Percentiles rank a stretch among this genome's conserved stretches.
phyloP scores from a whole-genome alignment of 2,329 filamentous ascomycete species.

The Neonectria neomacrospora region DNA sequence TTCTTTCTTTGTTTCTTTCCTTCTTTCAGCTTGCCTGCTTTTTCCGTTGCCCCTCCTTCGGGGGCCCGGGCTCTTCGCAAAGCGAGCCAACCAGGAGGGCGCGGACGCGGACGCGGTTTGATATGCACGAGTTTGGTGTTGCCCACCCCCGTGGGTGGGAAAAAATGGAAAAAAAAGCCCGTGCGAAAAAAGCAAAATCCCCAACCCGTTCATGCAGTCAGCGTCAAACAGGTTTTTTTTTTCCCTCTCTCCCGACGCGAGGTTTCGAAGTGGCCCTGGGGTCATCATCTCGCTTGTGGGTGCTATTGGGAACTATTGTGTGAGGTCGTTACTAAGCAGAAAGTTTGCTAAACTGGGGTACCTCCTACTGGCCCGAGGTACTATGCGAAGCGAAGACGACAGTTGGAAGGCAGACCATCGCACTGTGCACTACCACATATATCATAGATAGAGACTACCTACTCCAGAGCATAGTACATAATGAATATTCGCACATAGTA shows the following conservation, averaged over 20 bases:
- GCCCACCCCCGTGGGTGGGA: too few species aligned
- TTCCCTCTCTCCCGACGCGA: neutral
- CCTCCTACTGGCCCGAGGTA: neutral
- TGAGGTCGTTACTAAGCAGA: too few species aligned
- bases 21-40: slow-evolving; percentile 17
- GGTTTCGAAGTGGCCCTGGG: neutral
- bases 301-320: neutral
- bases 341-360: neutral
- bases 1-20: neutral
- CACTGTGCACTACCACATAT: too few species aligned
- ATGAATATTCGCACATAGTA: neutral
- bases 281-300: slow-evolving; percentile 2
- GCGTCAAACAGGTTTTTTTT: neutral
- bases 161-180: neutral
- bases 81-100: neutral
- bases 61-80: neutral
- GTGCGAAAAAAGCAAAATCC: slow-evolving; percentile 18
- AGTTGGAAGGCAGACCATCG: too few species aligned
- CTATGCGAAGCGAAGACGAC: too few species aligned
- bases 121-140: slow-evolving; percentile 1
- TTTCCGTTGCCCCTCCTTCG: neutral
- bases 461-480: too few species aligned
- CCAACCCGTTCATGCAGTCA: slow-evolving; percentile 26
- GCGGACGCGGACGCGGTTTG: neutral
- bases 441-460: too few species aligned